Percentiles rank a stretch among this genome's conserved stretches.
Evolutionary conservation across 2,329 filamentous ascomycete species (phyloP).

Genomic region (Microascus cirrosus): DNA sequence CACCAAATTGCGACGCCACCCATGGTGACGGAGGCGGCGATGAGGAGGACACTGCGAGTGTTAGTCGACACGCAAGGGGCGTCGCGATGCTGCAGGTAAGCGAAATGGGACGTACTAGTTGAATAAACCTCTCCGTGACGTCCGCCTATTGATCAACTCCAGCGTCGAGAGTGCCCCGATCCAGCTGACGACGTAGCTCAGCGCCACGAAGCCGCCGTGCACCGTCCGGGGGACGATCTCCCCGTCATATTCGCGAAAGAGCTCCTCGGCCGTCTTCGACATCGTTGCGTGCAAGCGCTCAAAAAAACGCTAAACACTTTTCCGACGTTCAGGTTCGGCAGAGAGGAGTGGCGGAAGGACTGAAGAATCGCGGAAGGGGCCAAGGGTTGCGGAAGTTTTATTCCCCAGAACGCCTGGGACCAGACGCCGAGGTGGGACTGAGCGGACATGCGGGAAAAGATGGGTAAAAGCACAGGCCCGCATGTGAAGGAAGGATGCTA

Average conservation of each 20-base stretch:
- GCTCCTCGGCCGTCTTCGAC: constrained; percentile 8
- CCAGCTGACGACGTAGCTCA: constrained; percentile 67
- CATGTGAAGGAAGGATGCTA: no score
- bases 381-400: not conserved
- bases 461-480: no score
- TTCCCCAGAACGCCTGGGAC: not conserved
- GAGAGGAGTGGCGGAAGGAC: not conserved
- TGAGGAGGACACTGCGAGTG: constrained; percentile 33
- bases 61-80: constrained; percentile 22
- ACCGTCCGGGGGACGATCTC: constrained; percentile 36
- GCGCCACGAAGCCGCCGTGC: constrained; percentile 51
- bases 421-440: not conserved
- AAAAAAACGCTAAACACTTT: not conserved
- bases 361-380: not conserved
- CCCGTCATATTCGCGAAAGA: constrained; percentile 29
- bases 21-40: constrained; percentile 58
- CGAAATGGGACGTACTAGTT: constrained; percentile 46
- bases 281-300: not conserved
- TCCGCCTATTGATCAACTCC: constrained; percentile 69
- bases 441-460: not conserved
- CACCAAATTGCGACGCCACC: constrained; percentile 66
- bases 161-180: constrained; percentile 70
- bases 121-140: constrained; percentile 53
- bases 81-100: not conserved
- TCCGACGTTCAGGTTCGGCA: not conserved